These are phyloP conservation scores for Aspergillus incahuasiensis DNA, from an alignment of 495 filamentous ascomycete species.

Conservation along the genomic window DNA sequence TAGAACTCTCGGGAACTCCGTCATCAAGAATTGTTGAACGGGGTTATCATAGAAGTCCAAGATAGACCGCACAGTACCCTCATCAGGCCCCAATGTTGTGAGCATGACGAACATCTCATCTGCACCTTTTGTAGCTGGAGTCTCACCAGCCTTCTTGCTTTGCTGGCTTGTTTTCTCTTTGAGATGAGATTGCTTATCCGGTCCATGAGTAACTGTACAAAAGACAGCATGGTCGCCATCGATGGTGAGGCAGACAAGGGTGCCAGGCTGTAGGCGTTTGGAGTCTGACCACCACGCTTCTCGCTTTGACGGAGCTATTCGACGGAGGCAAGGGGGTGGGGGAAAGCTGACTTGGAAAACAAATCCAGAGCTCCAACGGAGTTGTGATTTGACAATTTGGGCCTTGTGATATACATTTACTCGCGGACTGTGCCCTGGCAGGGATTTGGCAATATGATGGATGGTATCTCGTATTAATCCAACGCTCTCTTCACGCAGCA, in stretches of 20 bases:
- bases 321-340: conserved; percentile 43
- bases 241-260: conserved; percentile 55
- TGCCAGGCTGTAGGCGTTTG: conserved; percentile 52
- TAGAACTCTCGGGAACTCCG: conserved; percentile 69
- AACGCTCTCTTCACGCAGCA: conserved; percentile 36
- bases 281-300: conserved; percentile 58
- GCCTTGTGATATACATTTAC: conserved; percentile 38
- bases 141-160: neutral
- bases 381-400: conserved; percentile 27
- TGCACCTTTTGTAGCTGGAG: neutral
- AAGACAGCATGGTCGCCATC: conserved; percentile 47
- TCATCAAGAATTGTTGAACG: conserved; percentile 33
- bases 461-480: conserved; percentile 35
- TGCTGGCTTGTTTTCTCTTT: neutral
- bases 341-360: conserved; percentile 31
- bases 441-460: conserved; percentile 8
- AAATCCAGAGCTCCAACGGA: conserved; percentile 48
- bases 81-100: conserved; percentile 15
- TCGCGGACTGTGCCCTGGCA: neutral
- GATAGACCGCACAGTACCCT: conserved; percentile 26
- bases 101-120: conserved; percentile 15
- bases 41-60: conserved; percentile 15
- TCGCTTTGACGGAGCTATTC: conserved; percentile 27
- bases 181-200: conserved; percentile 3
- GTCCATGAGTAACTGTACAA: conserved; percentile 43